These are phyloP conservation scores for Rutstroemia sp. DNA, from an alignment of 2,329 filamentous ascomycete genomes.

Conservation along the genomic window DNA sequence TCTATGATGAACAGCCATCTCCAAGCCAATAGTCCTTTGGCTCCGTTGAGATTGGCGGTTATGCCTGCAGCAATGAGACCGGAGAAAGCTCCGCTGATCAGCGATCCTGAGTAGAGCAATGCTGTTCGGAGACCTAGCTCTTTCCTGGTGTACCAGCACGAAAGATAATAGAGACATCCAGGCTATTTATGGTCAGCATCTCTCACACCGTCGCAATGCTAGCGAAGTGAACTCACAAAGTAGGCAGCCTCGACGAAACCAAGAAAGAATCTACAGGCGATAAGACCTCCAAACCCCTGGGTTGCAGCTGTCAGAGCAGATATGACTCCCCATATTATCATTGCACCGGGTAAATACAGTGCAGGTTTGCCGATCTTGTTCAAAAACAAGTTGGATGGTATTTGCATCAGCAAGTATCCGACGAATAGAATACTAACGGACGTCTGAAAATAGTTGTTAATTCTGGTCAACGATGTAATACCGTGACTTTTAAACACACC, in stretches of 20 bases:
- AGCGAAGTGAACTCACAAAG: conserved; percentile 33
- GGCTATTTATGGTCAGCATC: conserved; percentile 30
- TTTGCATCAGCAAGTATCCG: conserved; percentile 35
- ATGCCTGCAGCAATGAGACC: conserved; percentile 60
- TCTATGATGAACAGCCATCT: conserved; percentile 66
- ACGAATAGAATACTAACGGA: conserved; percentile 35
- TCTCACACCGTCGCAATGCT: too few species aligned
- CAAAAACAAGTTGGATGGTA: conserved; percentile 41
- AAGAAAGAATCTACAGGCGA: conserved; percentile 41
- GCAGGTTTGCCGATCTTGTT: conserved; percentile 42
- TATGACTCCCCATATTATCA: conserved; percentile 43
- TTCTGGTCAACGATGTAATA: too few species aligned
- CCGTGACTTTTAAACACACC: conserved; percentile 17
- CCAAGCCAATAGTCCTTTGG: conserved; percentile 51
- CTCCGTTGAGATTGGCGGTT: conserved; percentile 54
- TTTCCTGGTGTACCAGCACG: conserved; percentile 61
- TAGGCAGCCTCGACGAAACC: conserved; percentile 49
- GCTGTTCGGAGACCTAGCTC: conserved; percentile 61
- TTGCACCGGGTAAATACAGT: conserved; percentile 41
- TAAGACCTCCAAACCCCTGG: conserved; percentile 38
- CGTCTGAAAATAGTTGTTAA: conserved; percentile 25
- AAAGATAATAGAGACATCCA: conserved; percentile 56
- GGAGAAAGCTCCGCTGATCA: conserved; percentile 66
- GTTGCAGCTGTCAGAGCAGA: conserved; percentile 41
- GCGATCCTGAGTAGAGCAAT: conserved; percentile 58